phyloP scores from a whole-genome alignment of 768 basidiomycete genomes.

The Myochromella boudieri region DNA sequence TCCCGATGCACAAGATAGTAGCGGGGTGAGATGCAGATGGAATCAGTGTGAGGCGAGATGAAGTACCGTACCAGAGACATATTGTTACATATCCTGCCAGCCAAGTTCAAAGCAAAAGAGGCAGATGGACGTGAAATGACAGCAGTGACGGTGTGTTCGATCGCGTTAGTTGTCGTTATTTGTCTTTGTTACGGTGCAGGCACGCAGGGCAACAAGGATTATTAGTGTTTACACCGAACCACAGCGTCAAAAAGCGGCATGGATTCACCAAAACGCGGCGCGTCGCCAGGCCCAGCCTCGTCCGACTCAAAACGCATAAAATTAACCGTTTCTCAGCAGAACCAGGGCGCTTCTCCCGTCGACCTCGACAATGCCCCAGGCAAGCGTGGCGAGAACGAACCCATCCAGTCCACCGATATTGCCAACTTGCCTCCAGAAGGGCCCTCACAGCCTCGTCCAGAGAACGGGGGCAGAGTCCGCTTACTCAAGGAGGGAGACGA shows the following conservation, averaged over 20 bases:
- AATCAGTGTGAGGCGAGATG: no score
- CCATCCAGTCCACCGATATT: slow-evolving; percentile 75
- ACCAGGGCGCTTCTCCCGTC: slow-evolving; percentile 70
- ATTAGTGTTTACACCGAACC: slow-evolving; percentile 6
- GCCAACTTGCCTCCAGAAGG: slow-evolving; percentile 63
- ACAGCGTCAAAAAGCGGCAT: slow-evolving; percentile 30
- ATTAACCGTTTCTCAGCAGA: slow-evolving; percentile 50
- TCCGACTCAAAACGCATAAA: slow-evolving; percentile 60
- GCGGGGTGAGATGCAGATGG: no score
- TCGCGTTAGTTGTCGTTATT: slow-evolving; percentile 10
- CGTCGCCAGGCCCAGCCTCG: slow-evolving; percentile 50
- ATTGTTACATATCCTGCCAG: no score
- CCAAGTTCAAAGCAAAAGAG: no score
- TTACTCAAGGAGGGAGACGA: slow-evolving; percentile 56
- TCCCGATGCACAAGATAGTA: no score
- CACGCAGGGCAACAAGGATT: slow-evolving; percentile 16
- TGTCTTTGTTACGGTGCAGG: no score
- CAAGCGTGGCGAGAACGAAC: slow-evolving; percentile 88
- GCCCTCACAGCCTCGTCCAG: slow-evolving; percentile 35
- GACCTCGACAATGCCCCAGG: slow-evolving; percentile 80
- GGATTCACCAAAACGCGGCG: slow-evolving; percentile 68
- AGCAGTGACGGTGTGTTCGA: no score
- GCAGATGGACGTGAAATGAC: no score
- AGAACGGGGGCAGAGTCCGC: slow-evolving; percentile 43
- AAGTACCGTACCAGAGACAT: no score